Percentiles rank a stretch among this genome's conserved stretches.
Conservation (phyloP, 2,329 filamentous ascomycete species). For the Chaetothyriales sp. region DNA sequence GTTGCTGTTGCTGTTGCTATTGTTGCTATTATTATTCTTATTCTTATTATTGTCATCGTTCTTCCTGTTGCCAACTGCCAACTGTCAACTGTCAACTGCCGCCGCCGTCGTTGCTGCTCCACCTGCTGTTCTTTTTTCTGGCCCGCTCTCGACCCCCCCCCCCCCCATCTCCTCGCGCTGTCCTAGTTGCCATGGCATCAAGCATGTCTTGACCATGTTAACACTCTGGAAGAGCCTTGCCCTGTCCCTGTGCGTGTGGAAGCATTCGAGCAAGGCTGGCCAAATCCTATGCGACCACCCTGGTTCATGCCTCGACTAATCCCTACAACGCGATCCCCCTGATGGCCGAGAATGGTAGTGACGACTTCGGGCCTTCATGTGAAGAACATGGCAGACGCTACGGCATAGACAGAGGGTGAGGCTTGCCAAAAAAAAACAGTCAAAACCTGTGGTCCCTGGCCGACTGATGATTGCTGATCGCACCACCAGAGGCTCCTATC, state of each 20-base stretch:
- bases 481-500: constrained; percentile 43
- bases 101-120: too few species aligned
- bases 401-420: constrained; percentile 12
- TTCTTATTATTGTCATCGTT: too few species aligned
- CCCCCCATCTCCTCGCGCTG: too few species aligned
- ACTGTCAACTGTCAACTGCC: too few species aligned
- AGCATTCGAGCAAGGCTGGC: neutral
- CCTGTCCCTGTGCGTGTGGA: neutral
- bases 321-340: neutral
- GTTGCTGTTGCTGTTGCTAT: too few species aligned
- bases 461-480: constrained; percentile 2
- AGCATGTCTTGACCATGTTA: neutral
- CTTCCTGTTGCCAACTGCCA: too few species aligned
- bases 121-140: neutral
- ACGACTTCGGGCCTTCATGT: neutral
- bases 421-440: neutral
- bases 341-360: neutral
- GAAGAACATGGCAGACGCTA: constrained; percentile 11
- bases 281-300: neutral
- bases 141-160: neutral
- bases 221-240: neutral
- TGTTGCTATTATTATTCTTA: too few species aligned
- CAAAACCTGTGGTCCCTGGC: neutral
- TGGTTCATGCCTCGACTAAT: neutral
- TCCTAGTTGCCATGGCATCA: neutral